A percentile compares a stretch with the other conserved stretches of the same genome.
Conservation (phyloP, 495 filamentous ascomycete genomes). For the Neurospora sp. region DNA sequence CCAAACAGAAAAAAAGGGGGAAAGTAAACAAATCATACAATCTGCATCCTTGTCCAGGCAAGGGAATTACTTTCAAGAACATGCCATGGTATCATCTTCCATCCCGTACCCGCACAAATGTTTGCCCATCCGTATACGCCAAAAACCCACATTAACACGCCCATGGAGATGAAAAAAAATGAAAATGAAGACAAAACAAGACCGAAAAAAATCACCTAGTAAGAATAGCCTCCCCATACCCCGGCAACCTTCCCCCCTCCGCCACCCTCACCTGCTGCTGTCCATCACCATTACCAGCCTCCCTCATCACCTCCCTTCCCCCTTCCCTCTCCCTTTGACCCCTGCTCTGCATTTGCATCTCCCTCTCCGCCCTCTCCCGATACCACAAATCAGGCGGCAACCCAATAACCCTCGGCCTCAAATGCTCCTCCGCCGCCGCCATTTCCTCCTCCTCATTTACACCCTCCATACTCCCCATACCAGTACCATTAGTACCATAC, state of each 20-base stretch:
- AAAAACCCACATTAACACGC: not conserved
- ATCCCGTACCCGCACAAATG: not conserved
- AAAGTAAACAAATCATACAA: not conserved
- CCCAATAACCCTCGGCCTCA: constrained; percentile 36
- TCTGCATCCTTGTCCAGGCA: not conserved
- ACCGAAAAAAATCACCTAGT: constrained; percentile 8
- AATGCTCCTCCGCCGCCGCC: constrained; percentile 35
- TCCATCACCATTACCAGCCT: not conserved
- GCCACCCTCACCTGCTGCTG: not conserved
- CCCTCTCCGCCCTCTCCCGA: not conserved
- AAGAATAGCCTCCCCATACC: constrained; percentile 18
- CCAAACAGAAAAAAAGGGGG: not conserved
- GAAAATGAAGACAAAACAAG: not conserved
- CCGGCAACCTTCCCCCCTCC: constrained; percentile 19
- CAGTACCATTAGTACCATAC: not conserved
- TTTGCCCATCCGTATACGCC: not conserved
- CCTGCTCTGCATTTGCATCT: not conserved
- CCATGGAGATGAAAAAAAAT: not conserved
- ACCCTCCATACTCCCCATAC: not conserved
- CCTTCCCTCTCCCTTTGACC: not conserved
- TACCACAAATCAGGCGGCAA: constrained; percentile 18
- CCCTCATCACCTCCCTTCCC: not conserved
- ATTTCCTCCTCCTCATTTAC: constrained; percentile 11
- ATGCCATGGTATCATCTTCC: not conserved
- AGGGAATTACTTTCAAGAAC: not conserved